A percentile compares a stretch with the other conserved stretches of the same genome.
phyloP scores from a whole-genome alignment of 768 basidiomycete genomes.

The Dacryopinax primogenitus region DNA sequence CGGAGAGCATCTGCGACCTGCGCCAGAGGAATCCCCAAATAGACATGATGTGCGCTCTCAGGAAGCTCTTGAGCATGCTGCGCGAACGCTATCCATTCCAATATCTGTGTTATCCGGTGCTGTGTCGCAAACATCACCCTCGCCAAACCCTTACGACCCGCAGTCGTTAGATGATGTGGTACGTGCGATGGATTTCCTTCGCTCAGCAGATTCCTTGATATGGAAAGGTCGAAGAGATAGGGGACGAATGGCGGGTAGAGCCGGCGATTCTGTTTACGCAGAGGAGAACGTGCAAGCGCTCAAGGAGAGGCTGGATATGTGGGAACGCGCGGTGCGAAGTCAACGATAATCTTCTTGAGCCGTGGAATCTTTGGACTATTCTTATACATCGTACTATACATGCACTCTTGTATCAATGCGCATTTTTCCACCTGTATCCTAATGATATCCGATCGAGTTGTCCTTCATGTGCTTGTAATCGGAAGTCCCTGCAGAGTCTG shows the following conservation, averaged over 20 bases:
- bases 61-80: neutral
- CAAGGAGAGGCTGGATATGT: neutral
- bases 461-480: slow-evolving; percentile 8
- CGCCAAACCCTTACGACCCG: neutral
- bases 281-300: slow-evolving; percentile 5
- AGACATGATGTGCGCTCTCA: neutral
- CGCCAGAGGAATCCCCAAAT: neutral
- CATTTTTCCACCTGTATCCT: neutral
- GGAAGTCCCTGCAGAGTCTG: slow-evolving; percentile 29
- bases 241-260: neutral
- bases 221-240: neutral
- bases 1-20: neutral
- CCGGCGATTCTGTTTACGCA: neutral
- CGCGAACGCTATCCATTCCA: neutral
- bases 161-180: neutral
- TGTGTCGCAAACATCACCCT: neutral
- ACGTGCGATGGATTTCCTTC: slow-evolving; percentile 3
- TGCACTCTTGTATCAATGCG: neutral
- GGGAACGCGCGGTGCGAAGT: slow-evolving; percentile 5
- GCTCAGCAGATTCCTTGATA: neutral
- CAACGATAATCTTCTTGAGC: neutral
- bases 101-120: neutral
- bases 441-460: neutral
- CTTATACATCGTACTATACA: neutral
- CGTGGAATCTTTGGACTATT: neutral